Evolutionary conservation across 805 yeast genomes (phyloP).

Genomic region (Pichia kluyveri): DNA sequence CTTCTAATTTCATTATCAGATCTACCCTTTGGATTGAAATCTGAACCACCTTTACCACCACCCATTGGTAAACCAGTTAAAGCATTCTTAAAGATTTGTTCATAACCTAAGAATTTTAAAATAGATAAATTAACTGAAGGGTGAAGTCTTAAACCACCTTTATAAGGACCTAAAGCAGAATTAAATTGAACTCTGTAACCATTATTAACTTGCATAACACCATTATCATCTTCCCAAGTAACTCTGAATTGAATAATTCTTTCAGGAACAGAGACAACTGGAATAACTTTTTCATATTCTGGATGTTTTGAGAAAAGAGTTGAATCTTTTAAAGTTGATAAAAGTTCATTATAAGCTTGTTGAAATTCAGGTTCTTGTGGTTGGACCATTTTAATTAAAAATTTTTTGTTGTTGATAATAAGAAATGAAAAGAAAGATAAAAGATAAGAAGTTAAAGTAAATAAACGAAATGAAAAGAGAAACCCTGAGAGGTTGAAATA

Average conservation of each 20-base stretch:
- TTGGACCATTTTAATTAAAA: constrained; percentile 45
- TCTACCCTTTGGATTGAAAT: constrained; percentile 94
- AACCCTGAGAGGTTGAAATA: not conserved
- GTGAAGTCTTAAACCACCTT: constrained; percentile 98
- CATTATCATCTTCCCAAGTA: constrained; percentile 94
- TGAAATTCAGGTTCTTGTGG: constrained; percentile 97
- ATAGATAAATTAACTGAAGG: constrained; percentile 93
- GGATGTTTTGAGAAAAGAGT: constrained; percentile 85
- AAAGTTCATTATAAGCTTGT: constrained; percentile 95
- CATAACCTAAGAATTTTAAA: constrained; percentile 93
- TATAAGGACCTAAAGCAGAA: constrained; percentile 97
- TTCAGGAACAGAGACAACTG: constrained; percentile 91
- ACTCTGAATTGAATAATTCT: constrained; percentile 96
- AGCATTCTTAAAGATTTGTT: constrained; percentile 97
- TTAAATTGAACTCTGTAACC: constrained; percentile 98
- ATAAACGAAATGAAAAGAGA: not conserved
- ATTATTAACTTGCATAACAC: constrained; percentile 85
- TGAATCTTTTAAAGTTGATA: constrained; percentile 82
- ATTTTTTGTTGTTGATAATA: too few species aligned
- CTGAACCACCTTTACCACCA: constrained; percentile 99
- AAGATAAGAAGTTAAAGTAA: constrained; percentile 1
- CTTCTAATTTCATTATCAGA: constrained; percentile 91
- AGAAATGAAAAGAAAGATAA: not conserved
- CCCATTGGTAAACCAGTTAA: constrained; percentile 96
- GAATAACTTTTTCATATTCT: constrained; percentile 77